Evolutionary conservation across 306 rosid genomes (phyloP), one percentile per base, ranked within the genome.

Genomic region (Herpetospermum pedunculosum): DNA sequence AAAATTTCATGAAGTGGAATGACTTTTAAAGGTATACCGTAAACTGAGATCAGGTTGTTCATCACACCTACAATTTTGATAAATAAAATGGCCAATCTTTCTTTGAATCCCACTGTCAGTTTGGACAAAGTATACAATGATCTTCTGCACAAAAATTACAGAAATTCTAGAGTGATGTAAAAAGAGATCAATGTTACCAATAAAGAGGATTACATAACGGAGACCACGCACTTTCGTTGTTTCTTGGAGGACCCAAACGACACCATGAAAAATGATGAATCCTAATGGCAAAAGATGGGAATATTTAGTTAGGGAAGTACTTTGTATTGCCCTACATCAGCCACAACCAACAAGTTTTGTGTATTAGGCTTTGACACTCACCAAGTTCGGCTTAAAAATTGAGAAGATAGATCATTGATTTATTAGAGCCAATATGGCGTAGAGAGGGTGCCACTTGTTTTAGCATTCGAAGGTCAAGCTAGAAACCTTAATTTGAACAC

Each of bases 191-290:
- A 77, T 41, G 59, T 32, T 84, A 92, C 98, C 98, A 12, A 92
- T 90, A 62, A 92, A 92, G 77, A 90, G 92, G 76, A 92, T 92
- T 59, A 90, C 91, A 8, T 86, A 92, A 76, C 96, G 98, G 57
- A 92, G 91, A 41, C 85, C 78, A 5, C 38, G 92, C 32, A 90
- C 84, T 34, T 21, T 84, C n/a, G 98, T 92, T 57, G 77, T 85
- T 83, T 90, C 98, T 88, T 92, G 98, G 77, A 92, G 83, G 81
- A 85, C 38, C 98, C 98, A 92, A 72, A 90, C 34, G 37, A 88
- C 72, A 63, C 88, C 98, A 59, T 90, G 85, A 67, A 92, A 88
- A 40, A 90, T 1, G 58, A 92, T 88, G 74, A 92, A 92, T 59
- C 98, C 96, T 92, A 90, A 76, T 57, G 64, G 64, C 64, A 21